These are phyloP conservation scores for Daedalea quercina DNA, from an alignment of 768 basidiomycete genomes.

Conservation along the genomic window DNA sequence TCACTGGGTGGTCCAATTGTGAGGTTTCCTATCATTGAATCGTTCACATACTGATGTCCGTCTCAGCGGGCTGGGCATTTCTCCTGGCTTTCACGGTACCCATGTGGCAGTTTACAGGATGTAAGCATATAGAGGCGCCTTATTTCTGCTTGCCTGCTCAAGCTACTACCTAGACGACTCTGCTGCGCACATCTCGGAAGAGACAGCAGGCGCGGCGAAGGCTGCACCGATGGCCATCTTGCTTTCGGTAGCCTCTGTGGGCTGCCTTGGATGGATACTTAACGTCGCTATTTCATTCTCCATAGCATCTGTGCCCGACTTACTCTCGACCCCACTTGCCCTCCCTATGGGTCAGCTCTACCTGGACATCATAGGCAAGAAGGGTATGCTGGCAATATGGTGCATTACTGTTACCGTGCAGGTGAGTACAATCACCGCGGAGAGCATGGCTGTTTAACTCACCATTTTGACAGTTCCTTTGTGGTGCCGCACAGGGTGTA, in stretches of 20 bases:
- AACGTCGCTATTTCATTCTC: conserved; percentile 59
- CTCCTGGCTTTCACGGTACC: conserved; percentile 64
- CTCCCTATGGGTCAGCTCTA: conserved; percentile 70
- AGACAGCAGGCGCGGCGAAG: conserved; percentile 52
- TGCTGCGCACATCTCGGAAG: conserved; percentile 73
- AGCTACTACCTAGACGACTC: conserved; percentile 49
- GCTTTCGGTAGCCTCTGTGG: conserved; percentile 50
- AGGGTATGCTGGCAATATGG: conserved; percentile 68
- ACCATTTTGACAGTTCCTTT: conserved; percentile 46
- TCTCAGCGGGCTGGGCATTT: conserved; percentile 64
- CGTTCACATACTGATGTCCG: background rate
- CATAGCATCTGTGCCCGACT: conserved; percentile 43
- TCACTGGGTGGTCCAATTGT: conserved; percentile 62
- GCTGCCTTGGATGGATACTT: conserved; percentile 55
- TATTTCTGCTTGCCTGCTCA: background rate
- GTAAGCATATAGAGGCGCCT: conserved; percentile 30
- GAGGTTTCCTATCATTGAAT: conserved; percentile 13
- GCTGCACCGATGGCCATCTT: conserved; percentile 68
- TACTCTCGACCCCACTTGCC: conserved; percentile 44
- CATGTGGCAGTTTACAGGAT: conserved; percentile 77
- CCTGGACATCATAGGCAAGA: conserved; percentile 55
- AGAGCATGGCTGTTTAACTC: background rate
- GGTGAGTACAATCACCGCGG: conserved; percentile 19
- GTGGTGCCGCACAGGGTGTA: conserved; percentile 66
- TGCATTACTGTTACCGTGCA: conserved; percentile 60